These are phyloP conservation scores for Annona squamosa DNA, from an alignment of 164 flowering plant species.

Conservation along the genomic window DNA sequence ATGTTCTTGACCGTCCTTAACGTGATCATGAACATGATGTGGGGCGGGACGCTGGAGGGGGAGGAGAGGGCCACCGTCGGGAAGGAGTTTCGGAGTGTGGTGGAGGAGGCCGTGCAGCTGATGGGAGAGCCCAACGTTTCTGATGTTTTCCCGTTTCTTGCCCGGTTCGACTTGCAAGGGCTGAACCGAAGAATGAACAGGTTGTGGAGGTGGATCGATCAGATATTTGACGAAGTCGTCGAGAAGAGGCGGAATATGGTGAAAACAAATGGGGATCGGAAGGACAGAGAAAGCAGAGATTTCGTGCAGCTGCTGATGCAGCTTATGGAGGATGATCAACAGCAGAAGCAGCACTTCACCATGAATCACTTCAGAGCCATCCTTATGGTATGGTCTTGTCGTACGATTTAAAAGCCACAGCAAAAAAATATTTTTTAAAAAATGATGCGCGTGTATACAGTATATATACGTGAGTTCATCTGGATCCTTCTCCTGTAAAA, in stretches of 20 bases:
- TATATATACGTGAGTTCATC: too few species aligned
- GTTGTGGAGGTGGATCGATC: slow-evolving; percentile 19
- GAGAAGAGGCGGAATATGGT: slow-evolving; percentile 16
- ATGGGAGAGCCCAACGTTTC: slow-evolving; percentile 43
- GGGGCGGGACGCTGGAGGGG: slow-evolving; percentile 20
- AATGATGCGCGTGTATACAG: too few species aligned
- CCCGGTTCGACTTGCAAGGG: slow-evolving; percentile 46
- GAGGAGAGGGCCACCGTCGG: slow-evolving; percentile 18
- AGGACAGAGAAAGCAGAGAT: slow-evolving; percentile 7
- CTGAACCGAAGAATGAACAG: slow-evolving; percentile 19
- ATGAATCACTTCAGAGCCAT: slow-evolving; percentile 31
- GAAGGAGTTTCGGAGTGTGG: slow-evolving; percentile 27
- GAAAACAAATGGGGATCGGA: background rate
- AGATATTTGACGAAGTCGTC: slow-evolving; percentile 26
- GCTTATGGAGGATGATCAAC: slow-evolving; percentile 24
- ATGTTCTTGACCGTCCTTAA: background rate
- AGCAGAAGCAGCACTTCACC: slow-evolving; percentile 26
- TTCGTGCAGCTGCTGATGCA: slow-evolving; percentile 38
- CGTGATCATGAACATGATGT: slow-evolving; percentile 11
- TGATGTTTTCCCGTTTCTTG: slow-evolving; percentile 39
- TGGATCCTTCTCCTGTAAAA: too few species aligned
- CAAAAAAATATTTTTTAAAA: too few species aligned
- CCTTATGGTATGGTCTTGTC: slow-evolving; percentile 24
- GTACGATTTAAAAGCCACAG: too few species aligned
- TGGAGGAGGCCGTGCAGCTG: slow-evolving; percentile 19